Evolutionary conservation across 2,329 filamentous ascomycete species (phyloP), one percentile per base, ranked within the genome.

Genomic region (Gliomastix tumulicola): DNA sequence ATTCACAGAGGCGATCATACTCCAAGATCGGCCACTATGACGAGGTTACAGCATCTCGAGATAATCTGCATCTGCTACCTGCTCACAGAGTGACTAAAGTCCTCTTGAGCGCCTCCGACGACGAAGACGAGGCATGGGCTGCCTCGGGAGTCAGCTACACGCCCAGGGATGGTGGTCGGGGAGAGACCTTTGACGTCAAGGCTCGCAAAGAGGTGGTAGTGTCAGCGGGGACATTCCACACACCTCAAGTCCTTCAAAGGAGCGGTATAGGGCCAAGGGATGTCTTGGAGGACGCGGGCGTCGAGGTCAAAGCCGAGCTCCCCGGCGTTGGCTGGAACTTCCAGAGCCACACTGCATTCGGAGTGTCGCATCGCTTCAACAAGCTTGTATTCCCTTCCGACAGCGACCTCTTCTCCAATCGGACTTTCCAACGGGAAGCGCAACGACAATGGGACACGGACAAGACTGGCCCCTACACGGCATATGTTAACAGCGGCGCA

Each of bases 271-370:
- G 66, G 21, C 59, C 65, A 32, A 56, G 58, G 4, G 30, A 42
- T 5, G 20, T 54, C n/a, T 41, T 54, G 2, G 33, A 41, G 6
- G 35, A 34, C 8, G 48, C 44, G 4, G 41, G 40, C 13, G 40
- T 54, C 4, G 40, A 42, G 6, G 25, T 49, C 8, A 32, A 50
- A 8, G 42, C 37, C 8, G 41, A 44, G 7, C 31, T 52, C 9
- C 45, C 46, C 1, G 49, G 49, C 6, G 47, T 54, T 4, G 49
- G 50, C 12, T 37, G 39, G 13, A 42, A 40, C 13, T 42, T 39
- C 17, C 23, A 76, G 45, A 74, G 78, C 41, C 73, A 79, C 39
- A 63, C n/a, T n/a, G n/a, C n/a, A n/a, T n/a, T n/a, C n/a, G n/a
- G n/a, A n/a, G n/a, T n/a, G n/a, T n/a, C n/a, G n/a, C n/a, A n/a